A percentile compares a stretch with the other conserved stretches of the same genome.
Conservation (phyloP, 1,284 basidiomycete species). For the Trametes pubescens region DNA sequence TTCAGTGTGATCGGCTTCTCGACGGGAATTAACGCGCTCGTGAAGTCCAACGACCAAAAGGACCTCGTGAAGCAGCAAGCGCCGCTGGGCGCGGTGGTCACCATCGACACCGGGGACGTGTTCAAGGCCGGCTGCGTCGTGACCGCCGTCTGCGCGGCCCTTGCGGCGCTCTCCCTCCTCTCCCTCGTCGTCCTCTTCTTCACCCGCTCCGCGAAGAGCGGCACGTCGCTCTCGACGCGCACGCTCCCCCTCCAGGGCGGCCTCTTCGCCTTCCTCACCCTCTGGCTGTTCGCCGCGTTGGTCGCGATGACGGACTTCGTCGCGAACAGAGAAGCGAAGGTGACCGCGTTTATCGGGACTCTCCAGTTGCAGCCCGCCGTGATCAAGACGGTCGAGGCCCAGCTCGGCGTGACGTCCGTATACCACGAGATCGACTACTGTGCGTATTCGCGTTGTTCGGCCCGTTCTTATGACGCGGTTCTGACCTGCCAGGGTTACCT, state of each 20-base stretch:
- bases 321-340: conserved; percentile 53
- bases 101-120: conserved; percentile 50
- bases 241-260: conserved; percentile 45
- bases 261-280: conserved; percentile 54
- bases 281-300: conserved; percentile 61
- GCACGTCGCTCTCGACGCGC: conserved; percentile 24
- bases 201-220: conserved; percentile 20
- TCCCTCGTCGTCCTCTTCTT: conserved; percentile 45
- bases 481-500: neutral
- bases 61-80: conserved; percentile 36
- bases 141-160: conserved; percentile 51
- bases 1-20: conserved; percentile 47
- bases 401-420: conserved; percentile 52
- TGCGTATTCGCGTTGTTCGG: conserved; percentile 37
- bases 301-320: conserved; percentile 63
- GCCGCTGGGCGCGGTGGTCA: conserved; percentile 41
- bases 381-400: conserved; percentile 49
- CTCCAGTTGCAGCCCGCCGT: conserved; percentile 48
- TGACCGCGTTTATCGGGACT: conserved; percentile 52
- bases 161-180: conserved; percentile 50
- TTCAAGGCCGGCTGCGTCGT: conserved; percentile 55
- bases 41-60: conserved; percentile 48
- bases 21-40: conserved; percentile 50
- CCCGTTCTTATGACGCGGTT: neutral
- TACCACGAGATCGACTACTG: conserved; percentile 59